phyloP scores from a whole-genome alignment of 2,329 filamentous ascomycete species.

The Pyrenochaeta sp. region DNA sequence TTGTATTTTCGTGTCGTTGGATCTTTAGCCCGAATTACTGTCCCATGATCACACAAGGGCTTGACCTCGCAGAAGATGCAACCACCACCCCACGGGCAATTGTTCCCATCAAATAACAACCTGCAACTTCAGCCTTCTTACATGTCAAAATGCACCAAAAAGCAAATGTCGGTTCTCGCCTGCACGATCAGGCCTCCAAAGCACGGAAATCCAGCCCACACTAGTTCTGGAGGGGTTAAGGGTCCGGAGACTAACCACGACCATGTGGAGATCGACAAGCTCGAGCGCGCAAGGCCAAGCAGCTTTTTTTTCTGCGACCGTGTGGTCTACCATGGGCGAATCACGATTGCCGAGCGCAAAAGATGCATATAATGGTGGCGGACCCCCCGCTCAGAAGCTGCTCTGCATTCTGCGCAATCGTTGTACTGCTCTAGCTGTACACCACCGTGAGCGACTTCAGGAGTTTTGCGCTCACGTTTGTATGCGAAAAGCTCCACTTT shows the following conservation, averaged over 20 bases:
- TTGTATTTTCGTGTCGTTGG: neutral
- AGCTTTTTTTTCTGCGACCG: slow-evolving; percentile 26
- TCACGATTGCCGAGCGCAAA: slow-evolving; percentile 4
- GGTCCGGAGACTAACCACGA: slow-evolving; percentile 25
- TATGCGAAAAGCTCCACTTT: slow-evolving; percentile 46
- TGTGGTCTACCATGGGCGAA: neutral
- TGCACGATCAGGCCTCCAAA: slow-evolving; percentile 14
- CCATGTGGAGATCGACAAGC: slow-evolving; percentile 34
- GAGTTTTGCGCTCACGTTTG: slow-evolving; percentile 53
- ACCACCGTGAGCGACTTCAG: slow-evolving; percentile 50
- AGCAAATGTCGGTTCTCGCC: slow-evolving; percentile 28
- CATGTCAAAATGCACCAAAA: slow-evolving; percentile 20
- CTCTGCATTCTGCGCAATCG: neutral
- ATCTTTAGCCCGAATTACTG: neutral
- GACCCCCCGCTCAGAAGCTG: slow-evolving; percentile 6
- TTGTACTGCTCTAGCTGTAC: slow-evolving; percentile 5
- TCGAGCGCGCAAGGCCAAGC: slow-evolving; percentile 29
- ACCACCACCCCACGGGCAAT: neutral
- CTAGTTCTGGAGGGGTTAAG: slow-evolving; percentile 20
- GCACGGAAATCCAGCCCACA: slow-evolving; percentile 14
- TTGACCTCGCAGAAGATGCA: neutral
- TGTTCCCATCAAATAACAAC: neutral
- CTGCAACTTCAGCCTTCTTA: slow-evolving; percentile 4
- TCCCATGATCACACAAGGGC: slow-evolving; percentile 2
- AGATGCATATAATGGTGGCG: slow-evolving; percentile 33